Evolutionary conservation across 305 asterid species (phyloP), one percentile per base, ranked within the genome.

Genomic region (Solanum aculeatissimum): DNA sequence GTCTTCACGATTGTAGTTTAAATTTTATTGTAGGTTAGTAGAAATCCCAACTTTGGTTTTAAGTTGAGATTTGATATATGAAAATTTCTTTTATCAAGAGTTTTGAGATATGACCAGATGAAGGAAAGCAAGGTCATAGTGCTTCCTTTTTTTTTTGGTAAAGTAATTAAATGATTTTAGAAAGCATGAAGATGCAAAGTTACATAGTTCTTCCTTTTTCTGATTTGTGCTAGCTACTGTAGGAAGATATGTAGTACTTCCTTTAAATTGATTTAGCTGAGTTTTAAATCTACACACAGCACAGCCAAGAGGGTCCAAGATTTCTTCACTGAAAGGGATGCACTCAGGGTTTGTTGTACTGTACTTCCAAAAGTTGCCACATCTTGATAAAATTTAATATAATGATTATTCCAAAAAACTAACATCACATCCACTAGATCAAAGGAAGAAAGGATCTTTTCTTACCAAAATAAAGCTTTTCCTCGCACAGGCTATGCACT

Each of bases 401-500:
- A 71, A 71, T 21, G 43, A 43, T 43, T 71, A 66, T 71, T 21
- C 27, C 14, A 75, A 27, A 27, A 16, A 75, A 49, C 16, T 9
- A 74, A 13, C 63, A 75, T 47, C 45, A 75, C 81, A 49, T 25
- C 45, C 60, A 75, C 43, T 15, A 49, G 63, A 75, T 75, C 45
- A 51, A 75, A 49, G 25, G 45, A 53, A 49, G 82, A 53, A 75
- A 49, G 81, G 84, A 85, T 47, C 19, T 83, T 25, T 65, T 70
- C 92, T 85, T 92, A 97, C 99, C 98, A 94, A 88, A 85, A 95
- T 92, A 90, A 91, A 96, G 86, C 98, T 94, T 88, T 90, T 97
- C 88, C 89, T 94, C 15, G 99, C 96, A 88, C 99, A 97, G 49
- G 98, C 87, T 82, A 95, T 86, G 93, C 99, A 97, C 87, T 97